Base-by-base conservation (phyloP, 2,329 filamentous ascomycete species). In the Claviceps maximensis region DNA sequence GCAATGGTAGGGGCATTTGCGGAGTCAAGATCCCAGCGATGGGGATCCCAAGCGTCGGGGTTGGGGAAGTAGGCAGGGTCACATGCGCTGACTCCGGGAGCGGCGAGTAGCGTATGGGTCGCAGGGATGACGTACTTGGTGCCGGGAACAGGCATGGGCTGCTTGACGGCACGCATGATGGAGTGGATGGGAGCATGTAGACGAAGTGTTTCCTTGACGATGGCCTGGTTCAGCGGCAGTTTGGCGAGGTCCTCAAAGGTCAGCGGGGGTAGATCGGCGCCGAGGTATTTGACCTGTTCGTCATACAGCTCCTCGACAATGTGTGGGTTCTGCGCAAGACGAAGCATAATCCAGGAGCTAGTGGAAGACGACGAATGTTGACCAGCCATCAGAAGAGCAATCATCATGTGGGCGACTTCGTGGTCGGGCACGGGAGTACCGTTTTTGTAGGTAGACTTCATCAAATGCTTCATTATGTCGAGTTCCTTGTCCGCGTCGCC, bases 111-210 rank as follows among this genome's bases (percentile, higher is more conserved):
- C 40, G 80, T 82, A 72, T 95, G 89, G 46, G 78, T 81, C 4
- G 86, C 80, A 8, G 91, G 90, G 58, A 97, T 82, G 53, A 87
- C 81, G 64, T 84, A 95, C 60, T 85, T 85, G 44, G 88, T 94
- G 58, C 86, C 87, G 31, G 89, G 82, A 27, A 95, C 79, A 12
- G 82, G 78, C 79, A 96, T 88, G 55, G 90, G 89, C 59, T 82
- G 80, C 74, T 91, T 95, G 67, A 95, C 91, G 61, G 87, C 86
- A 62, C 90, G 88, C 77, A 97, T 81, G 64, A 97, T 95, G 50
- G 87, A 93, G 77, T 96, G 90, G 63, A 97, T 96, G 1, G 90
- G 90, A 1, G 89, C 86, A 68, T 96, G 87, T 17, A 96, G 76
- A 57, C 90, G 86, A 41, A 96, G 83, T 2, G 90, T 95, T 71